These are phyloP conservation scores for Schizophyllum commune DNA, from an alignment of 1,284 basidiomycete genomes.

Conservation along the genomic window DNA sequence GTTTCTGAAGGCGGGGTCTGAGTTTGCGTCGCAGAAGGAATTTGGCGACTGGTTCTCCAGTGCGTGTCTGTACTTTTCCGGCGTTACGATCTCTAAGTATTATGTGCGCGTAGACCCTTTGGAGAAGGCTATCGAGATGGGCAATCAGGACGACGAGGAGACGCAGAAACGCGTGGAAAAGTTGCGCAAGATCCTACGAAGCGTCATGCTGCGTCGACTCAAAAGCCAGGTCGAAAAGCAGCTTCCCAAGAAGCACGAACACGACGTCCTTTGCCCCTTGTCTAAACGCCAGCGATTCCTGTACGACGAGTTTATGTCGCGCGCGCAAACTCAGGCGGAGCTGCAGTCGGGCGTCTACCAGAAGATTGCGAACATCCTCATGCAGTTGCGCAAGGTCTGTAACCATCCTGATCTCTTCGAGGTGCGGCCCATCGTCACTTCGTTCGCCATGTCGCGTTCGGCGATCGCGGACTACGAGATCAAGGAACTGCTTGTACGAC, in stretches of 20 bases:
- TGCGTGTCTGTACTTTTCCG: slow-evolving; percentile 34
- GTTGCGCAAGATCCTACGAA: slow-evolving; percentile 88
- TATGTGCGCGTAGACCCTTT: slow-evolving; percentile 51
- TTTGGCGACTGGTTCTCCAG: slow-evolving; percentile 97
- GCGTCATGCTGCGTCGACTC: slow-evolving; percentile 89
- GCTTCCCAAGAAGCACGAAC: slow-evolving; percentile 92
- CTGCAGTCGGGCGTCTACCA: slow-evolving; percentile 81
- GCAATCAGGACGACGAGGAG: slow-evolving; percentile 75
- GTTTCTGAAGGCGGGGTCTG: slow-evolving; percentile 91
- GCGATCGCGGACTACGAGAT: slow-evolving; percentile 84
- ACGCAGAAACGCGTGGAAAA: slow-evolving; percentile 83
- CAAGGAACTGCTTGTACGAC: slow-evolving; percentile 79
- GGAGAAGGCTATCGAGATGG: slow-evolving; percentile 91
- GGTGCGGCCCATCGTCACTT: slow-evolving; percentile 88
- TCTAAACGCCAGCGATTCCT: slow-evolving; percentile 95
- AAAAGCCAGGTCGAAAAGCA: slow-evolving; percentile 97
- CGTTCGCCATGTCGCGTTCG: slow-evolving; percentile 80
- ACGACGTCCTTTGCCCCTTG: slow-evolving; percentile 85
- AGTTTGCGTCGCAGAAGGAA: slow-evolving; percentile 90
- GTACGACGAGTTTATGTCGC: slow-evolving; percentile 98
- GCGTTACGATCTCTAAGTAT: slow-evolving; percentile 5
- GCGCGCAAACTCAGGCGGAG: slow-evolving; percentile 82
- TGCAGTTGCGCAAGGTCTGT: slow-evolving; percentile 94
- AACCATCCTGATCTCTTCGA: slow-evolving; percentile 97
- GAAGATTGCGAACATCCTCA: slow-evolving; percentile 94